These are phyloP conservation scores for Suillus fuscotomentosus DNA, from an alignment of 768 basidiomycete species.

Conservation along the genomic window DNA sequence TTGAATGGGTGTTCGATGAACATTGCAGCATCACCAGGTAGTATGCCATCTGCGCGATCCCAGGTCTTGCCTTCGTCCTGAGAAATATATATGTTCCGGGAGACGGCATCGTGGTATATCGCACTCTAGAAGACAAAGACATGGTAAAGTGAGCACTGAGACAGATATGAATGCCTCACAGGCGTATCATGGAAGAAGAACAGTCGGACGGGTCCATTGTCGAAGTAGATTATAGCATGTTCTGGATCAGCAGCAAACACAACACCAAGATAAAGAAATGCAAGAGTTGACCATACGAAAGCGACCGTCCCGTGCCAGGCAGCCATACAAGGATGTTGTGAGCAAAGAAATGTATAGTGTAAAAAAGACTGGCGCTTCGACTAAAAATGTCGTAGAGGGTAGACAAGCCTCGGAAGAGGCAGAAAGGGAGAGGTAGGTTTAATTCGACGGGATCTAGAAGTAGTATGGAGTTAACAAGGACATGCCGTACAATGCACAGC, in stretches of 20 bases:
- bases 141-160: neutral
- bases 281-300: constrained; percentile 21
- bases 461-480: too few relatives aligned
- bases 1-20: constrained; percentile 88
- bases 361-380: too few relatives aligned
- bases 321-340: constrained; percentile 22
- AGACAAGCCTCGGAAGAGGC: too few relatives aligned
- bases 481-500: too few relatives aligned
- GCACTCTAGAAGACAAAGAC: constrained; percentile 42
- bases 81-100: constrained; percentile 73
- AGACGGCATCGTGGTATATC: constrained; percentile 74
- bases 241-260: constrained; percentile 45
- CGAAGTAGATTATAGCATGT: constrained; percentile 52
- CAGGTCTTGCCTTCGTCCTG: constrained; percentile 83
- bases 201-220: constrained; percentile 69
- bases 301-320: constrained; percentile 23
- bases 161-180: constrained; percentile 44
- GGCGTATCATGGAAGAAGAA: constrained; percentile 94
- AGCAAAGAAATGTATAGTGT: neutral
- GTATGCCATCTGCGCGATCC: constrained; percentile 49
- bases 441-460: too few relatives aligned
- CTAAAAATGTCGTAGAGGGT: too few relatives aligned
- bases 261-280: constrained; percentile 19
- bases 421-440: too few relatives aligned
- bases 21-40: constrained; percentile 58